A percentile compares a stretch with the other conserved stretches of the same genome.
Conservation (phyloP, 78 protist genomes). For the Dictyostelium intermedium region DNA sequence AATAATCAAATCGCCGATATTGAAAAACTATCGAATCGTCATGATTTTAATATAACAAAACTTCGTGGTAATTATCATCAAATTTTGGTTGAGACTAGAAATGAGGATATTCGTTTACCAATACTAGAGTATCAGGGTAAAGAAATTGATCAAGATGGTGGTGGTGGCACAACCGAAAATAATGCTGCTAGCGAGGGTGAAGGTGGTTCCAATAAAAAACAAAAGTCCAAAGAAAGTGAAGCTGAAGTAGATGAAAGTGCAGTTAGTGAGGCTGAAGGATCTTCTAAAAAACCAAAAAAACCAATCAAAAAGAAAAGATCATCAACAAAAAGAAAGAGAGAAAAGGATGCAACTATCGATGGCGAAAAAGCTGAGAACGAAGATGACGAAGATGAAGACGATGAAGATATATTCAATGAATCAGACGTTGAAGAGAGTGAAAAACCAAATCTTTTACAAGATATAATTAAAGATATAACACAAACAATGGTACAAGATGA, state of each 20-base stretch:
- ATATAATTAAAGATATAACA: neutral
- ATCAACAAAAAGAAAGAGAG: neutral
- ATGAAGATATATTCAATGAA: constrained; percentile 14
- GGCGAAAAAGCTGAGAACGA: neutral
- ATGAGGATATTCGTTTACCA: constrained; percentile 45
- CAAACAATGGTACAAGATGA: neutral
- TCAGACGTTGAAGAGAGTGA: neutral
- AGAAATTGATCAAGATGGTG: neutral
- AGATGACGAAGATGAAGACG: constrained; percentile 14
- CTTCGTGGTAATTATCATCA: constrained; percentile 24
- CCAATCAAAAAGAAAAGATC: constrained; percentile 13
- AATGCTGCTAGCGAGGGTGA: no score
- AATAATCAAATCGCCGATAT: neutral
- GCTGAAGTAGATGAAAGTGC: neutral
- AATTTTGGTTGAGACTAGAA: constrained; percentile 14
- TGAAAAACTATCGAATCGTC: neutral
- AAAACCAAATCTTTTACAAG: neutral
- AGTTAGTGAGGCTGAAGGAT: neutral
- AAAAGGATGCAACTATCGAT: neutral
- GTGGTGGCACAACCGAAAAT: no score
- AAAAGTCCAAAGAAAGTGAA: neutral
- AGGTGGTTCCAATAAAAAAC: neutral
- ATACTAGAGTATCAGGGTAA: neutral
- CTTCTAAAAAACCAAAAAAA: neutral
- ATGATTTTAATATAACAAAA: neutral